Evolutionary conservation across 805 yeast species (phyloP), one percentile per base, ranked within the genome.

Genomic region (Candida saitoana): DNA sequence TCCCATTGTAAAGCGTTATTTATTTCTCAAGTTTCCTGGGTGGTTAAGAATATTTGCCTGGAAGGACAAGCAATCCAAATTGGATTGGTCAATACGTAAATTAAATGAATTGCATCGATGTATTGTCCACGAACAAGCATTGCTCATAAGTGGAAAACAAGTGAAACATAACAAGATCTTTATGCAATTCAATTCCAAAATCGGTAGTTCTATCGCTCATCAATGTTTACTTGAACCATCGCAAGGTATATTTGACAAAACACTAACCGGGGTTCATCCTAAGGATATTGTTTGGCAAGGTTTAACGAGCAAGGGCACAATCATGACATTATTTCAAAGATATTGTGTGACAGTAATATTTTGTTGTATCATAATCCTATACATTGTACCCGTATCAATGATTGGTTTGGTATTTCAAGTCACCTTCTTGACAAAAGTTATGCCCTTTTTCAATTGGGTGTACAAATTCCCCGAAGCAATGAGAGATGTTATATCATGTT

Each of bases 351-450:
- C 71, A 19, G 36, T 73, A 3, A 29, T 76, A 12, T 69, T 80
- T 41, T 56, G 77, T 6, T 45, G 69, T 1, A 63, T 87, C 1
- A 80, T 83, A 4, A 48, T 72, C 3, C 55, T 63, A 32, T 89
- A 95, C 82, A 86, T 87, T 1, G 59, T 88, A 1, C 96, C 96
- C 0, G 91, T 88, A 1, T 87, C 95, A 0, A 71, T 85, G 44
- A 79, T 87, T 14, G 89, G 91, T 0, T 62, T 87, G 22, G 63
- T 89, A 0, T 79, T 95, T 0, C 96, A 88, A 50, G 66, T 82
- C 2, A 87, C 90, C 0, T 74, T 80, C 46, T 57, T 86, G 37
- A 74, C 83, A 0, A 69, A 73, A 18, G 62, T 83, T 37, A 61
- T 84, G 18, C 93, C 95, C 0, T 69, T 76, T 25, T 59, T 84